Base-by-base conservation (phyloP, 1,284 basidiomycete genomes). In the Puccinia coronata region DNA sequence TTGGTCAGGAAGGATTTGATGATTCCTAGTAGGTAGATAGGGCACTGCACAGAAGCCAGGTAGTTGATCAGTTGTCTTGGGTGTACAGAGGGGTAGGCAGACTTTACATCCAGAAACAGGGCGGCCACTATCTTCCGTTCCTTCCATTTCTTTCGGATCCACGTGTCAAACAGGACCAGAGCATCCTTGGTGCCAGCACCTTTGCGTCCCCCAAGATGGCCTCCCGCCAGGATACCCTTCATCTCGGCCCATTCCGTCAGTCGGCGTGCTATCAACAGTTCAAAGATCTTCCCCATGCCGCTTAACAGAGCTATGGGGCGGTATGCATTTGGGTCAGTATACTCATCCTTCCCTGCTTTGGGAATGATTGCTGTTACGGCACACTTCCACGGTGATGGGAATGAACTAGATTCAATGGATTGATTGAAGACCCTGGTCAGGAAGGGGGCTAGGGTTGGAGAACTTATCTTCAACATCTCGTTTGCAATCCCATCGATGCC, bases 91-190 rank as follows among this genome's bases (percentile, higher is more conserved):
- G 75, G 75, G 43, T 65, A 77, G 16, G 75, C 75, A 2, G 59
- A 63, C n/a, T 77, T 77, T 4, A 77, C 61, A 36, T 77, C 75
- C 23, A 77, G n/a, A n/a, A n/a, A n/a, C n/a, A n/a, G n/a, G n/a
- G n/a, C 74, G 16, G 55, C 39, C 2, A 76, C 74, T n/a, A 76
- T 28, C 34, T 65, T 63, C 14, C 55, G 41, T 23, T 65, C 41
- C 12, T 14, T 39, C 53, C 49, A 75, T 28, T 75, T 11, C 4
- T 61, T 9, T 39, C 43, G 34, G 18, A 61, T 39, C 73, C 73
- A 75, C 11, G 8, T 4, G 4, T 16, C 36, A 39, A 75, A 57
- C 34, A 14, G 23, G 43, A 43, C 9, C 34, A 74, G 31, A 18
- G 55, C 55, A 59, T 74, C 72, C n/a, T n/a, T n/a, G n/a, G n/a